These are phyloP conservation scores for Acanthamoeba healyi DNA, from an alignment of 208 protist species.

Conservation along the genomic window DNA sequence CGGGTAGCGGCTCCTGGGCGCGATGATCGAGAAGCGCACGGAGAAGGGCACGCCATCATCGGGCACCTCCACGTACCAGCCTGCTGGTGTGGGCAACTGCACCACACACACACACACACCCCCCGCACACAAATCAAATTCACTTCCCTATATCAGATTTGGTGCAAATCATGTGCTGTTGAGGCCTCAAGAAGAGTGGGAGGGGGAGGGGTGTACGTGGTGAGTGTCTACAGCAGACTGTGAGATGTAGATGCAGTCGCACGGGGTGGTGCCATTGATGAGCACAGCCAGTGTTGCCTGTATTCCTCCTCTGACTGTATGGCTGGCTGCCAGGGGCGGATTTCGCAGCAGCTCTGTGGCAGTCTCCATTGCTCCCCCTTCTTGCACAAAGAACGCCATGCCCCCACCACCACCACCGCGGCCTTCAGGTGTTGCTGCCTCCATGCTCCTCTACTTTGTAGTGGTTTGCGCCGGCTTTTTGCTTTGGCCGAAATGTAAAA, in stretches of 20 bases:
- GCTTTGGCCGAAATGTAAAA: no score
- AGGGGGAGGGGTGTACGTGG: not conserved
- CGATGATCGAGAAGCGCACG: not conserved
- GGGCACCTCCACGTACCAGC: not conserved
- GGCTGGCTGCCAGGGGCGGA: not conserved
- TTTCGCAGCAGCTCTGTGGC: not conserved
- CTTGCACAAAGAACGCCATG: not conserved
- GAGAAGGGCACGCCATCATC: not conserved
- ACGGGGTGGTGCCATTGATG: not conserved
- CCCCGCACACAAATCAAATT: no score
- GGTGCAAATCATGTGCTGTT: no score
- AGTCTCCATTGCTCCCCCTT: not conserved
- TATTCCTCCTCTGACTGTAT: not conserved
- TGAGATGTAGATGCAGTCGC: slow-evolving; percentile 1
- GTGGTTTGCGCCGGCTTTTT: no score
- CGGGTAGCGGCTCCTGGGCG: not conserved
- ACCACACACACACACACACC: not conserved
- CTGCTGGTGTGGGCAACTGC: not conserved
- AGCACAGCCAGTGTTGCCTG: not conserved
- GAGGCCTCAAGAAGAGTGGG: not conserved
- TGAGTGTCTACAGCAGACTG: not conserved
- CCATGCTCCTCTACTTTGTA: no score
- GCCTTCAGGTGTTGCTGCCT: no score
- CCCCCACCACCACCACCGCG: no score
- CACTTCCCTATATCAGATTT: no score